These are phyloP conservation scores for Strobilomyces echinocephalus DNA, from an alignment of 768 basidiomycete species.

Conservation along the genomic window DNA sequence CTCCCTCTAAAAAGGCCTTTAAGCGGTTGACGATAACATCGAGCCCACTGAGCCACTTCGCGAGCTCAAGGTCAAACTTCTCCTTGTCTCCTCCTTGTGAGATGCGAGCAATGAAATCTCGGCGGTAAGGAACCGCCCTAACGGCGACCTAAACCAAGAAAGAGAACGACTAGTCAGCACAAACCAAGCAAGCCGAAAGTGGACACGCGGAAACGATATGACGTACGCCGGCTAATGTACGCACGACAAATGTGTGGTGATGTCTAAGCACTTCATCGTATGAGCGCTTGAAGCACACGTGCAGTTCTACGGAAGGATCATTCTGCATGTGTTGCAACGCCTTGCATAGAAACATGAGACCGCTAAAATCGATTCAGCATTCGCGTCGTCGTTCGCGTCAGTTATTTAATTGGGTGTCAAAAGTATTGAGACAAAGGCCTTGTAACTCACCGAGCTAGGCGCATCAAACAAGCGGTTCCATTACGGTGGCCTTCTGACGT, in stretches of 20 bases:
- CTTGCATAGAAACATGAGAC: constrained; percentile 61
- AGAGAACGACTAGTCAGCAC: not conserved
- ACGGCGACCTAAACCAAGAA: constrained; percentile 45
- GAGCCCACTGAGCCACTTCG: constrained; percentile 60
- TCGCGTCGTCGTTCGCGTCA: constrained; percentile 4
- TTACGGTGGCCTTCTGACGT: constrained; percentile 38
- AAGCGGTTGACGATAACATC: constrained; percentile 49
- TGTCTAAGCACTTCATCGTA: constrained; percentile 65
- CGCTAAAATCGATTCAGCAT: constrained; percentile 36
- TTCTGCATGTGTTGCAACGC: constrained; percentile 63
- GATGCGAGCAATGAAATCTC: constrained; percentile 58
- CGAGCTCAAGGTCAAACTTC: constrained; percentile 53
- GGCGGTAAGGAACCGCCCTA: constrained; percentile 57
- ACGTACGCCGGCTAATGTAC: constrained; percentile 40
- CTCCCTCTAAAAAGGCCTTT: constrained; percentile 52
- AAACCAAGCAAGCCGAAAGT: not conserved
- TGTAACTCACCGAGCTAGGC: constrained; percentile 53
- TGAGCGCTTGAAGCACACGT: constrained; percentile 64
- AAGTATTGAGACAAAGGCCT: constrained; percentile 16
- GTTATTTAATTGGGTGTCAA: not conserved
- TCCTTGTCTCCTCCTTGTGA: constrained; percentile 59
- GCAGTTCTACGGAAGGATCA: constrained; percentile 49
- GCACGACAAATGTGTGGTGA: constrained; percentile 64
- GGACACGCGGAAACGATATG: not conserved
- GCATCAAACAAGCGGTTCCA: constrained; percentile 59